These are phyloP conservation scores for Solanum medicagineum DNA, from an alignment of 257 asterid genomes.

Conservation along the genomic window DNA sequence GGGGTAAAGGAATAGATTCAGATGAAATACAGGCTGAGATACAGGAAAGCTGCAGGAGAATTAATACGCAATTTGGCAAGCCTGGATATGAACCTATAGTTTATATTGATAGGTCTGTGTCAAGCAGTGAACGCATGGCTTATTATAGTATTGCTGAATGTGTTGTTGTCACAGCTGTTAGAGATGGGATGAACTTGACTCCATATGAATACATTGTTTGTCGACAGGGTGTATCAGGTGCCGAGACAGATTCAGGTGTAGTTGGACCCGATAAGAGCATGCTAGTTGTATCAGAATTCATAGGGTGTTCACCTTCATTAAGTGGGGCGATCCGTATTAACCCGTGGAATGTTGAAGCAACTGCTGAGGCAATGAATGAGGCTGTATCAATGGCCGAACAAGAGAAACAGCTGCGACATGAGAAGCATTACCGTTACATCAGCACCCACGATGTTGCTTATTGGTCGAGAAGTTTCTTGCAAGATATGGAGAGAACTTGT, in stretches of 20 bases:
- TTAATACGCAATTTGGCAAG: conserved; percentile 53
- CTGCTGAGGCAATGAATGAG: conserved; percentile 68
- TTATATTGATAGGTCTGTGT: conserved; percentile 39
- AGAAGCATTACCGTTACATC: conserved; percentile 72
- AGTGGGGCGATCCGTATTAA: conserved; percentile 81
- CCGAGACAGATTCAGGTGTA: conserved; percentile 33
- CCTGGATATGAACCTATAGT: conserved; percentile 75
- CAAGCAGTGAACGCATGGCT: conserved; percentile 75
- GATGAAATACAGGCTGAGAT: conserved; percentile 63
- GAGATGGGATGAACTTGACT: conserved; percentile 91
- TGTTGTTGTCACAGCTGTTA: conserved; percentile 82
- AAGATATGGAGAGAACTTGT: conserved; percentile 84
- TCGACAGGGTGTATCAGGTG: conserved; percentile 55
- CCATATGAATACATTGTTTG: conserved; percentile 86
- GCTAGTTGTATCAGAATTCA: conserved; percentile 86
- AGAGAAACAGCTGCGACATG: conserved; percentile 70
- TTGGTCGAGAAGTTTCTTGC: conserved; percentile 86
- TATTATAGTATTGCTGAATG: conserved; percentile 86
- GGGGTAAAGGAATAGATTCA: conserved; percentile 70
- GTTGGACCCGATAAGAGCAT: conserved; percentile 70
- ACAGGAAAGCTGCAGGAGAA: conserved; percentile 55
- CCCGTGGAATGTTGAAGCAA: conserved; percentile 73
- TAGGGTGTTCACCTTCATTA: conserved; percentile 86
- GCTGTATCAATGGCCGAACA: conserved; percentile 55
- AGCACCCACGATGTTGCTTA: conserved; percentile 63